Conservation (phyloP, 1,139 yeast species). For the Pichiaceae sp. region DNA sequence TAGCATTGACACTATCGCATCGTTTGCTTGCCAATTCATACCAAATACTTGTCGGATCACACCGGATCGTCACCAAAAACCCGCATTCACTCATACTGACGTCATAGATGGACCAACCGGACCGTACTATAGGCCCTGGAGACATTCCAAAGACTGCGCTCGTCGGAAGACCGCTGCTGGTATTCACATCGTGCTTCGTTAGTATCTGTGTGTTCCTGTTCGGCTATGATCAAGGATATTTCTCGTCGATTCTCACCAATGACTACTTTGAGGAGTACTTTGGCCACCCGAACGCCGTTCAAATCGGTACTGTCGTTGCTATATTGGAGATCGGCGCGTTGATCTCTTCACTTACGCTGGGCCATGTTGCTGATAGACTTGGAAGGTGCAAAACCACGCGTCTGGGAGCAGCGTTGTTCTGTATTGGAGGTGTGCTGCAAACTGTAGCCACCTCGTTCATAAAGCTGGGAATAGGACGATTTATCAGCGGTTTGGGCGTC, state of each 20-base stretch:
- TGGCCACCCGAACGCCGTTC: conserved; percentile 58
- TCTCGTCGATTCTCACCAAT: conserved; percentile 58
- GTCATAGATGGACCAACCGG: not conserved
- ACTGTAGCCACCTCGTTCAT: conserved; percentile 42
- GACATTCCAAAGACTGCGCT: conserved; percentile 2
- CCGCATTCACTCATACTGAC: too few relatives aligned
- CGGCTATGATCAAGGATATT: conserved; percentile 58
- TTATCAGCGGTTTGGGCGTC: conserved; percentile 80
- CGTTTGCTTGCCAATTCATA: too few relatives aligned
- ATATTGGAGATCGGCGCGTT: conserved; percentile 80
- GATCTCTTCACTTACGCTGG: conserved; percentile 67
- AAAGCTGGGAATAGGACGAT: conserved; percentile 61
- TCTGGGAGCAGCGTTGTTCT: conserved; percentile 73
- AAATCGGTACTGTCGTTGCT: conserved; percentile 78
- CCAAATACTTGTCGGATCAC: too few relatives aligned
- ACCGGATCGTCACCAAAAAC: too few relatives aligned
- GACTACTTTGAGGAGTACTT: conserved; percentile 67
- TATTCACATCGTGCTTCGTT: conserved; percentile 52
- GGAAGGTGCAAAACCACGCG: conserved; percentile 79
- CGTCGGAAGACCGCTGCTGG: conserved; percentile 39
- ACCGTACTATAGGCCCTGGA: not conserved
- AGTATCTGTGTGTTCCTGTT: conserved; percentile 51
- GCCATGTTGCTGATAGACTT: conserved; percentile 62
- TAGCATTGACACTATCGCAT: too few relatives aligned
- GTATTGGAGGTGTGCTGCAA: conserved; percentile 74